Conservation (phyloP, 108 stramenopile genomes). For the Nitzschia sp. region DNA sequence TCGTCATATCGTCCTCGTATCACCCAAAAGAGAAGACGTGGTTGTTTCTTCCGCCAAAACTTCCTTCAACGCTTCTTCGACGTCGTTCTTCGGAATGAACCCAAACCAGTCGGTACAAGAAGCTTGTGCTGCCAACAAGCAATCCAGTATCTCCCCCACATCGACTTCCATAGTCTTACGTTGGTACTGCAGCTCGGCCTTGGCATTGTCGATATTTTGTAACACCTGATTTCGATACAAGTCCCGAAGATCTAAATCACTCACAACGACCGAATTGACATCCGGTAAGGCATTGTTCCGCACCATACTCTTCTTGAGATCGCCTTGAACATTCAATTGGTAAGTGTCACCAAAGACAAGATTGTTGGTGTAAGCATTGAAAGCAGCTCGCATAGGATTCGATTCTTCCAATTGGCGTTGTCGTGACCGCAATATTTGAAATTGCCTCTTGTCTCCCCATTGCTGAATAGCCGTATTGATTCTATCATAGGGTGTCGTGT, state of each 20-base stretch:
- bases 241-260: slow-evolving; percentile 80
- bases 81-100: slow-evolving; percentile 60
- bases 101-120: slow-evolving; percentile 66
- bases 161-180: slow-evolving; percentile 2
- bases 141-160: slow-evolving; percentile 33
- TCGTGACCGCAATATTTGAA: slow-evolving; percentile 41
- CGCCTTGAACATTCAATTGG: slow-evolving; percentile 36
- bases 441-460: slow-evolving; percentile 56
- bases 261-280: slow-evolving; percentile 63
- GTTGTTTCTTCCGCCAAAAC: slow-evolving; percentile 30
- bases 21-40: too few relatives aligned
- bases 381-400: slow-evolving; percentile 50
- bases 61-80: slow-evolving; percentile 48
- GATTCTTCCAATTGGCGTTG: slow-evolving; percentile 38
- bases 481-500: slow-evolving; percentile 26
- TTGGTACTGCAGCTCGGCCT: slow-evolving; percentile 51
- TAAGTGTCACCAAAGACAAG: slow-evolving; percentile 57
- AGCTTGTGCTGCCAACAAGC: slow-evolving; percentile 43
- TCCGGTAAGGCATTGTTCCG: slow-evolving; percentile 58
- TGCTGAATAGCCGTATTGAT: slow-evolving; percentile 33
- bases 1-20: too few relatives aligned
- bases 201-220: slow-evolving; percentile 66
- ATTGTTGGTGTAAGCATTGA: slow-evolving; percentile 59
- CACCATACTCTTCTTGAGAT: slow-evolving; percentile 40
- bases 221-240: slow-evolving; percentile 72